phyloP scores from a whole-genome alignment of 768 basidiomycete species.

The Suillus spraguei region DNA sequence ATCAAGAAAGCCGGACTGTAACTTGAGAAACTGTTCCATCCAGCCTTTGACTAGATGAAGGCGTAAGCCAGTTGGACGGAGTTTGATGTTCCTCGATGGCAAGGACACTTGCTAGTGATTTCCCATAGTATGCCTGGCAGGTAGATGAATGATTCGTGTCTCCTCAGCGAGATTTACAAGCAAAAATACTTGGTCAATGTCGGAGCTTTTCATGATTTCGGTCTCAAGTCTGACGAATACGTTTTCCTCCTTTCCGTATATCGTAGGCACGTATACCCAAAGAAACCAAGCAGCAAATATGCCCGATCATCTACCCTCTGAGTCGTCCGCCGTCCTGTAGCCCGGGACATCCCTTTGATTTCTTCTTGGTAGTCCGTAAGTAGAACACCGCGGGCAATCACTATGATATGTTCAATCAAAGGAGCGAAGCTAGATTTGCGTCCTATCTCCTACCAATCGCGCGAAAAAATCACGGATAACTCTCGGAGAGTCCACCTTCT shows the following conservation, averaged over 20 bases:
- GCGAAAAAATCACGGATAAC: slow-evolving; percentile 29
- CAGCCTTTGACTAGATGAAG: not conserved
- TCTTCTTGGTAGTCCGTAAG: slow-evolving; percentile 12
- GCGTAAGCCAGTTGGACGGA: not conserved
- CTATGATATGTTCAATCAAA: slow-evolving; percentile 18
- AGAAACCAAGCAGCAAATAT: slow-evolving; percentile 33
- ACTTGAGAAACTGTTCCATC: not conserved
- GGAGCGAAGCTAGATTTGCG: slow-evolving; percentile 14
- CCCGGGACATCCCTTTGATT: slow-evolving; percentile 30
- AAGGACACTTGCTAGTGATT: not conserved
- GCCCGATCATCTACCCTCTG: slow-evolving; percentile 30
- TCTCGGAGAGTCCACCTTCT: slow-evolving; percentile 36
- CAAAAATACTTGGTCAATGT: slow-evolving; percentile 31
- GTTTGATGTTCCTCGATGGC: not conserved
- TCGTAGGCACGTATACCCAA: slow-evolving; percentile 23
- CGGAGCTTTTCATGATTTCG: slow-evolving; percentile 21
- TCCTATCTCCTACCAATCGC: slow-evolving; percentile 24
- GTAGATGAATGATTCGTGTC: slow-evolving; percentile 10
- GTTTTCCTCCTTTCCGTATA: slow-evolving; percentile 28
- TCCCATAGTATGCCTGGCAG: not conserved
- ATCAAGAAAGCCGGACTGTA: not conserved
- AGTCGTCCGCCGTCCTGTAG: slow-evolving; percentile 26
- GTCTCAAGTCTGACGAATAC: slow-evolving; percentile 30
- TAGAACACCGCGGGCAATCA: slow-evolving; percentile 23
- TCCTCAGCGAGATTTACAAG: slow-evolving; percentile 18